A percentile compares a stretch with the other conserved stretches of the same genome.
phyloP scores from a whole-genome alignment of 768 basidiomycete species.

The Phlebiopsis flavidoalba region DNA sequence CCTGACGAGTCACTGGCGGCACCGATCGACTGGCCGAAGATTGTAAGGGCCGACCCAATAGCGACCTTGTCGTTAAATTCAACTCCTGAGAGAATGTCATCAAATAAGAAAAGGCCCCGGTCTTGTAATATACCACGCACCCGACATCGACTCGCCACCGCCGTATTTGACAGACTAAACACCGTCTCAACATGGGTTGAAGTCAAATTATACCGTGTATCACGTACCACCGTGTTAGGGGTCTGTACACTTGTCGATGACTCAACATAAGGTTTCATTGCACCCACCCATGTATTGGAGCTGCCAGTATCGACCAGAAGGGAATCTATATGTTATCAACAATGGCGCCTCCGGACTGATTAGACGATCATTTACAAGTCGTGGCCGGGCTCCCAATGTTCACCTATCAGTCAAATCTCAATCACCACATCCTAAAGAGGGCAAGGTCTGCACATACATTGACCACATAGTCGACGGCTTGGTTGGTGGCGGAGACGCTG shows the following conservation, averaged over 20 bases:
- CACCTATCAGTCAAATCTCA: conserved; percentile 13
- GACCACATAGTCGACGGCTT: conserved; percentile 34
- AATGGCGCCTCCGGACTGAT: not conserved
- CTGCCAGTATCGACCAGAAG: conserved; percentile 63
- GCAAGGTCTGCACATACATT: conserved; percentile 14
- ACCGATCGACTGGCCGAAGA: conserved; percentile 10
- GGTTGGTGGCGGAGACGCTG: conserved; percentile 38
- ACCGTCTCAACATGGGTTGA: not conserved
- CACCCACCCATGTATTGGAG: conserved; percentile 74
- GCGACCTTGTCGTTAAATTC: conserved; percentile 1
- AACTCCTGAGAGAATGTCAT: not conserved
- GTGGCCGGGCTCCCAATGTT: conserved; percentile 20
- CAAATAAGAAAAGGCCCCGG: not conserved
- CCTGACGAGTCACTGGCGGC: conserved; percentile 3
- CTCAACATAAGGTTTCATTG: conserved; percentile 36
- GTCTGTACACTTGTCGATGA: conserved; percentile 50
- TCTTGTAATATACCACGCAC: not conserved
- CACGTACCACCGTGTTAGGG: conserved; percentile 41
- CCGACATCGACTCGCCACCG: not conserved
- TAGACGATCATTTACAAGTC: conserved; percentile 7
- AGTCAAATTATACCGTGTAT: not conserved
- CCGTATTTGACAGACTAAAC: not conserved
- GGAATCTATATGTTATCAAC: conserved; percentile 29
- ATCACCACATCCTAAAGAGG: not conserved
- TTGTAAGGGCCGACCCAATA: not conserved